Evolutionary conservation across 1,139 yeast species (phyloP).

Genomic region (Pichia sp.): DNA sequence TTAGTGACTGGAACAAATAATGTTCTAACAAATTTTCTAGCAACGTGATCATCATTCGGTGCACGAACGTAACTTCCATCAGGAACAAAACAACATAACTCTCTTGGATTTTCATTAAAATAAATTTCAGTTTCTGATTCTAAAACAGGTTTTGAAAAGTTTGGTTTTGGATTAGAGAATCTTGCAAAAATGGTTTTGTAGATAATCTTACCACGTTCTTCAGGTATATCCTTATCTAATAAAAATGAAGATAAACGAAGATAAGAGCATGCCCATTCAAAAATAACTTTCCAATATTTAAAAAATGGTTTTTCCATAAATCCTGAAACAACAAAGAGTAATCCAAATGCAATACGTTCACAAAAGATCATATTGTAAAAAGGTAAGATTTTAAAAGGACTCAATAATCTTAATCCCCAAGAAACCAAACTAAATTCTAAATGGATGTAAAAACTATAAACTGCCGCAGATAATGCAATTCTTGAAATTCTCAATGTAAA

Average conservation of each 20-base stretch:
- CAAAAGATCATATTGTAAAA: constrained; percentile 9
- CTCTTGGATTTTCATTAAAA: constrained; percentile 37
- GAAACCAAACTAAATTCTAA: constrained; percentile 70
- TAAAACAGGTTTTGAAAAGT: constrained; percentile 54
- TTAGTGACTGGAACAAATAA: constrained; percentile 80
- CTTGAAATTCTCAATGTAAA: constrained; percentile 66
- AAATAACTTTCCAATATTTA: constrained; percentile 57
- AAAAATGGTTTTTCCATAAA: constrained; percentile 13
- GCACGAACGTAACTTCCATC: constrained; percentile 82
- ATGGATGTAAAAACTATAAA: constrained; percentile 67
- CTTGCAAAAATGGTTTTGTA: constrained; percentile 47
- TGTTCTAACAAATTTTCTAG: constrained; percentile 55
- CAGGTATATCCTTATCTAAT: constrained; percentile 58
- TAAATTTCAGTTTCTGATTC: constrained; percentile 39
- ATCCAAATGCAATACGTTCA: constrained; percentile 15
- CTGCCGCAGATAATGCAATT: constrained; percentile 66
- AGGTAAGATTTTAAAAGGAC: constrained; percentile 27
- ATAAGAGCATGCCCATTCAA: constrained; percentile 49
- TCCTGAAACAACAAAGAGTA: constrained; percentile 16
- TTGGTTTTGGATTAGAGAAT: constrained; percentile 43
- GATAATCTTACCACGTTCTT: constrained; percentile 66
- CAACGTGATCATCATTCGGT: constrained; percentile 73
- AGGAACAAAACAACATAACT: constrained; percentile 56
- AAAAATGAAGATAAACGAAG: constrained; percentile 76
- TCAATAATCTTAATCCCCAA: constrained; percentile 36